Conservation (phyloP, 495 filamentous ascomycete genomes). For the Lepidopterella palustris region DNA sequence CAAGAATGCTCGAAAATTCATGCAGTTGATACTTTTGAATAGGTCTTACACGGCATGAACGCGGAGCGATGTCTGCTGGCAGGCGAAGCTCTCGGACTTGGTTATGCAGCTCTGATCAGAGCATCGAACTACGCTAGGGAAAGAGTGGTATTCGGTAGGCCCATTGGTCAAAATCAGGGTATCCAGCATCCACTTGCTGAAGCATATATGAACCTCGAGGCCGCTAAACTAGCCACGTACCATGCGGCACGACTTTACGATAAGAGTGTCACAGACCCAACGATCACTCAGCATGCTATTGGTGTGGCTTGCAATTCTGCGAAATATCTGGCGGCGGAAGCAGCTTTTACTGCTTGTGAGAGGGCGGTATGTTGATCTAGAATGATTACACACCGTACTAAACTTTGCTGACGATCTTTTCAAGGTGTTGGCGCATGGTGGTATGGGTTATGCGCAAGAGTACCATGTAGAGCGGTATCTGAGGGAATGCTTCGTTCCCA, state of each 20-base stretch:
- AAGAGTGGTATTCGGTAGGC: conserved; percentile 60
- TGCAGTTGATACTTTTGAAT: background rate
- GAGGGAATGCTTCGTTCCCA: conserved; percentile 65
- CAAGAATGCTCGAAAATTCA: background rate
- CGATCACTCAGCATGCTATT: conserved; percentile 52
- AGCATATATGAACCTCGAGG: conserved; percentile 72
- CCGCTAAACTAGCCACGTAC: conserved; percentile 70
- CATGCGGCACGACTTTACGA: conserved; percentile 72
- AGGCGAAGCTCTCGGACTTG: conserved; percentile 70
- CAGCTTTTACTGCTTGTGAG: conserved; percentile 69
- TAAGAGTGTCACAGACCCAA: conserved; percentile 44
- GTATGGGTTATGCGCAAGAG: conserved; percentile 73
- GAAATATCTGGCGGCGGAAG: conserved; percentile 75
- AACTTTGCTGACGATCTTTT: background rate
- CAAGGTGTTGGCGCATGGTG: conserved; percentile 53
- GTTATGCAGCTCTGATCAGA: conserved; percentile 61
- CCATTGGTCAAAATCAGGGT: conserved; percentile 69
- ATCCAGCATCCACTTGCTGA: conserved; percentile 69
- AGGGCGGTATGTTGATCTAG: conserved; percentile 42
- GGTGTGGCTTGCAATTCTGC: conserved; percentile 70
- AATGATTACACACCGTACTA: background rate
- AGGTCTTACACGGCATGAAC: conserved; percentile 76
- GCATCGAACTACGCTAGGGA: conserved; percentile 63
- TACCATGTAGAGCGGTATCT: conserved; percentile 75
- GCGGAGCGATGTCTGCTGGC: conserved; percentile 71